Conservation (phyloP, 345 rosid genomes). For the Durio zibethinus region DNA sequence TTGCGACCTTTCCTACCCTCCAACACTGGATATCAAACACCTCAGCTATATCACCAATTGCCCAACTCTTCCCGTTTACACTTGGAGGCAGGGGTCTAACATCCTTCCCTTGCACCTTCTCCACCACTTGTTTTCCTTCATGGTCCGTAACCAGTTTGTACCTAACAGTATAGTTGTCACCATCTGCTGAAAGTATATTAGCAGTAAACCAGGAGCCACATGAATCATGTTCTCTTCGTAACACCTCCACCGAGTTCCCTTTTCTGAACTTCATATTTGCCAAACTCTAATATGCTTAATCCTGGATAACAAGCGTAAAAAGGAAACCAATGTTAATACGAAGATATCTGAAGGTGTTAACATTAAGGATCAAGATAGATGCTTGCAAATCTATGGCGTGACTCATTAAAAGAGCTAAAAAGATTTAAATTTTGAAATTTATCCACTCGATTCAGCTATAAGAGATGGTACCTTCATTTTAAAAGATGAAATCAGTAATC, state of each 20-base stretch:
- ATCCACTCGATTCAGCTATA: not conserved
- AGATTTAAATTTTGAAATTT: slow-evolving; percentile 3
- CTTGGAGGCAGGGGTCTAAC: slow-evolving; percentile 35
- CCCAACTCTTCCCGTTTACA: slow-evolving; percentile 28
- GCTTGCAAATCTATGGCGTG: not conserved
- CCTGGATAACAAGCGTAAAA: slow-evolving; percentile 13
- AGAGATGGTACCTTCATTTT: not conserved
- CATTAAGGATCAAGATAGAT: not conserved
- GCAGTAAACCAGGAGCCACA: slow-evolving; percentile 42
- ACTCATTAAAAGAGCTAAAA: not conserved
- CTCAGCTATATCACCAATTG: slow-evolving; percentile 37
- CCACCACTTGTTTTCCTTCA: slow-evolving; percentile 18
- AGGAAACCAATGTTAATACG: not conserved
- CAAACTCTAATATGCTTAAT: not conserved
- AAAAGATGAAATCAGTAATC: not conserved
- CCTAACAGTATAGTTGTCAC: slow-evolving; percentile 25
- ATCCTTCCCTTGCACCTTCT: slow-evolving; percentile 27
- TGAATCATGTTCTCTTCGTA: slow-evolving; percentile 31
- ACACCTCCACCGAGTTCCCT: slow-evolving; percentile 33
- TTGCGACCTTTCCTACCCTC: slow-evolving; percentile 36
- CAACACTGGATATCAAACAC: slow-evolving; percentile 38
- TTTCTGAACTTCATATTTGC: slow-evolving; percentile 27
- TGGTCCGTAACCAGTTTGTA: slow-evolving; percentile 20
- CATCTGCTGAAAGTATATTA: slow-evolving; percentile 24
- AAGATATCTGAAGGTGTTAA: not conserved